A percentile compares a stretch with the other conserved stretches of the same genome.
phyloP scores from a whole-genome alignment of 257 asterid species.

The Verbena officinalis region DNA sequence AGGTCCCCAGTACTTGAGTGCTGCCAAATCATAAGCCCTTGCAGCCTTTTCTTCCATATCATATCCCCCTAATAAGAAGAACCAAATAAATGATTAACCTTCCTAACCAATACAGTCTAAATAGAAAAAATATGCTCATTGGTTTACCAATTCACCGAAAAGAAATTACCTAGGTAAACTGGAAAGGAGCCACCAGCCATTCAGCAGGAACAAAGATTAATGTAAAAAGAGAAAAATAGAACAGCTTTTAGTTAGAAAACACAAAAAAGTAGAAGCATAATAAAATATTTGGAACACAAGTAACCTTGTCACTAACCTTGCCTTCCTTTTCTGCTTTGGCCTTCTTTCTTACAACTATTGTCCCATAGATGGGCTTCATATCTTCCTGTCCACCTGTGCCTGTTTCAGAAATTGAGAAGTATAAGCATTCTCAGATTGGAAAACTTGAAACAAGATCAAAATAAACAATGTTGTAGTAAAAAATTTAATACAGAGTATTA shows the following conservation, averaged over 20 bases:
- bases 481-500: no score
- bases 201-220: slow-evolving; percentile 37
- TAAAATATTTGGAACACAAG: neutral
- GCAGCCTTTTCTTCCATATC: slow-evolving; percentile 99
- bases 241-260: slow-evolving; percentile 19
- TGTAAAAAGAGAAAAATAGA: neutral
- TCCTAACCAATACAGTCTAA: neutral
- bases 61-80: slow-evolving; percentile 78
- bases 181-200: slow-evolving; percentile 33
- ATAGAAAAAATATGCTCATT: slow-evolving; percentile 9
- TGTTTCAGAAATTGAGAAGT: slow-evolving; percentile 28
- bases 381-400: slow-evolving; percentile 99
- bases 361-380: slow-evolving; percentile 99
- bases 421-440: neutral
- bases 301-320: slow-evolving; percentile 57
- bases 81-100: slow-evolving; percentile 16
- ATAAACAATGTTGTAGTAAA: neutral
- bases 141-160: neutral
- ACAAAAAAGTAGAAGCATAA: neutral
- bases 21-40: slow-evolving; percentile 95
- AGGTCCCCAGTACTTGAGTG: slow-evolving; percentile 98
- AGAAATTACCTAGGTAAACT: slow-evolving; percentile 81
- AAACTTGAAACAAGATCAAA: neutral
- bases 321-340: slow-evolving; percentile 98
- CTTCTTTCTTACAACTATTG: slow-evolving; percentile 98